Base-by-base conservation (phyloP, 768 basidiomycete species). In the Suillus cothurnatus region DNA sequence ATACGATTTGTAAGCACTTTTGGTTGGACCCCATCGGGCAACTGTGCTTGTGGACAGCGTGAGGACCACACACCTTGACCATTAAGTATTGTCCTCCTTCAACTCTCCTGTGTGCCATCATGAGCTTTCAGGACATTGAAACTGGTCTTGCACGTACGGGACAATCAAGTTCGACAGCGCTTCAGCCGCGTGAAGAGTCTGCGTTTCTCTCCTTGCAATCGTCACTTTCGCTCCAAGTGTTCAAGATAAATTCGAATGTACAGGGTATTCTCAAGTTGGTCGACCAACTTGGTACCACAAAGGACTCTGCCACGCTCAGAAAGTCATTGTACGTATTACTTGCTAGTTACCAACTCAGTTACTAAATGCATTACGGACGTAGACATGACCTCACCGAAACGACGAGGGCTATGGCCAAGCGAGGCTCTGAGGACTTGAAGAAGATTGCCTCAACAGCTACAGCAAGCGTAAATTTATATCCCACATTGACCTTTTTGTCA, bases 191-290 rank as follows among this genome's bases (percentile, higher is more conserved):
- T 49, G 88, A 92, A 73, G 94, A 95, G 77, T 84, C 86, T 8
- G 83, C 89, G 4, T 98, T 97, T 76, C 79, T 84, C 12, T 82
- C 81, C 38, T 80, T 96, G 19, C 94, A 95, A 73, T 88, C 86
- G 4, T 93, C 93, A 17, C 78, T 95, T 66, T 91, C 91, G 1
- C 84, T 99, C 7, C 96, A 99, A 76, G 94, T 97, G 64, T 98
- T 99, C 90, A 99, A 99, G 86, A 95, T 99, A 81, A 96, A 97
- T 72, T 87, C 93, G 65, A 99, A 99, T 78, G 95, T 98, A 3
- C 94, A 97, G 72, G 97, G 93, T 19, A 96, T 99, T 58, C 77
- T 94, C 71, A 94, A 93, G 78, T 84, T 95, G n/a, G 94, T 99
- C n/a, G 95, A 99, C 73, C 93, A 96, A 76, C 85, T 99, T 1